phyloP scores from a whole-genome alignment of 2,329 filamentous ascomycete genomes.

The Penicillium concentricum region DNA sequence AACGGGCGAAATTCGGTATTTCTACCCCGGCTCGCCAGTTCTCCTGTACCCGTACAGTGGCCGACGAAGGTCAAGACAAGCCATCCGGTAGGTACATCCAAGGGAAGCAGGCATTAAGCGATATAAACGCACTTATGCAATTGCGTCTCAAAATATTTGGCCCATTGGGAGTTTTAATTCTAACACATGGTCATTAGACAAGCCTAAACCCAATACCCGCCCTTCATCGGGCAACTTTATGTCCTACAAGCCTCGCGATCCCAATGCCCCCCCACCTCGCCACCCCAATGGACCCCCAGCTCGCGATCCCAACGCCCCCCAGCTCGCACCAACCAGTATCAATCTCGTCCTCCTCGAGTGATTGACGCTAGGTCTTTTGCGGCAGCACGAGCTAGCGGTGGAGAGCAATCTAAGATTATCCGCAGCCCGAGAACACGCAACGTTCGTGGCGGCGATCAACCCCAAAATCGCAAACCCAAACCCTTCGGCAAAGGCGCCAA shows the following conservation, averaged over 20 bases:
- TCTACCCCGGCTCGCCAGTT: constrained; percentile 26
- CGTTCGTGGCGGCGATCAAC: constrained; percentile 18
- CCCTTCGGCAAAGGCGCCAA: constrained; percentile 2
- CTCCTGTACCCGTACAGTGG: constrained; percentile 21
- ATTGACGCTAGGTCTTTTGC: constrained; percentile 41
- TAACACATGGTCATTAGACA: neutral
- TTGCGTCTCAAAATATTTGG: neutral
- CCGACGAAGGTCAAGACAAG: constrained; percentile 17
- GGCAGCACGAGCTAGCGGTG: constrained; percentile 26
- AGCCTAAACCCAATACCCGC: constrained; percentile 3
- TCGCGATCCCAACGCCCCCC: constrained; percentile 18
- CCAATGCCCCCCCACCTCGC: constrained; percentile 14
- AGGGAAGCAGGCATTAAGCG: neutral
- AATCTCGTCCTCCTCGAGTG: constrained; percentile 26
- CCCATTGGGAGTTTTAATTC: neutral
- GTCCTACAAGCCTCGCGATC: constrained; percentile 11
- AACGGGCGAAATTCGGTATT: constrained; percentile 14
- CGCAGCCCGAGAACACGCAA: constrained; percentile 28
- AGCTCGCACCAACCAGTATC: constrained; percentile 15
- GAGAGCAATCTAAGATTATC: constrained; percentile 32
- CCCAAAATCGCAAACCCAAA: constrained; percentile 23
- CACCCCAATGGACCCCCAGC: constrained; percentile 11
- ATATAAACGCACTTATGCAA: neutral
- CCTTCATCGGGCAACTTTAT: neutral
- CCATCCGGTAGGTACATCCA: constrained; percentile 26